Percentiles rank a stretch among this genome's conserved stretches.
These are phyloP conservation scores for Xylariaceae sp. DNA, from an alignment of 2,329 filamentous ascomycete species.

Conservation along the genomic window DNA sequence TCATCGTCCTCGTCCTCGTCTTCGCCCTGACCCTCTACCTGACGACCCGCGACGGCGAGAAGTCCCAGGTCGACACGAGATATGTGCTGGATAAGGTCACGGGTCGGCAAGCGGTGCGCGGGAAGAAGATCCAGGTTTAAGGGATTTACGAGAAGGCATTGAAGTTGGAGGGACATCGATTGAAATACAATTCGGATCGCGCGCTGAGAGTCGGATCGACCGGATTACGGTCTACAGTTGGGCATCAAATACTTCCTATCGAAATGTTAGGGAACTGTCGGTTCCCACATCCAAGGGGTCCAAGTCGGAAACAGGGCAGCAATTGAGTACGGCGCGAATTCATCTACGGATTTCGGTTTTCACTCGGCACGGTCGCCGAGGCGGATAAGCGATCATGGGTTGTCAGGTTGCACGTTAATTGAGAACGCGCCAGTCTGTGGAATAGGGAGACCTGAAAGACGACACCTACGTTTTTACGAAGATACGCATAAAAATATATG, in stretches of 20 bases:
- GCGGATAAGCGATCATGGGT: neutral
- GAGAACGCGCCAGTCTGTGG: neutral
- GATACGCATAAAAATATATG: neutral
- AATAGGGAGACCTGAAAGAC: neutral
- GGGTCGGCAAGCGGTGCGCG: conserved; percentile 9
- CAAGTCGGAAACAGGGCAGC: neutral
- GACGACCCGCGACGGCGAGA: conserved; percentile 22
- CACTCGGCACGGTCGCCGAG: neutral
- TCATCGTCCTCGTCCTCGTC: conserved; percentile 25
- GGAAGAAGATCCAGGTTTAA: conserved; percentile 13
- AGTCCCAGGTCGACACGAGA: conserved; percentile 16
- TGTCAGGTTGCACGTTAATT: neutral
- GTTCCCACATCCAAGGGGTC: neutral
- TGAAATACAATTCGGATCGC: no score
- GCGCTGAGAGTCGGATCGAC: no score
- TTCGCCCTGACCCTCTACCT: conserved; percentile 28
- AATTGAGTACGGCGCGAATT: neutral
- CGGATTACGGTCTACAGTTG: no score
- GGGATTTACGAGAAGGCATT: neutral
- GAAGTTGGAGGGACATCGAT: no score
- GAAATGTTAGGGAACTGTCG: no score
- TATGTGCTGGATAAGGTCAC: conserved; percentile 19
- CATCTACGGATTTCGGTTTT: neutral
- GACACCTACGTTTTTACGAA: neutral
- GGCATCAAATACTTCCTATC: no score